Base-by-base conservation (phyloP, 192 early-diverging fungal genomes). In the Entophlyctis helioformis region DNA sequence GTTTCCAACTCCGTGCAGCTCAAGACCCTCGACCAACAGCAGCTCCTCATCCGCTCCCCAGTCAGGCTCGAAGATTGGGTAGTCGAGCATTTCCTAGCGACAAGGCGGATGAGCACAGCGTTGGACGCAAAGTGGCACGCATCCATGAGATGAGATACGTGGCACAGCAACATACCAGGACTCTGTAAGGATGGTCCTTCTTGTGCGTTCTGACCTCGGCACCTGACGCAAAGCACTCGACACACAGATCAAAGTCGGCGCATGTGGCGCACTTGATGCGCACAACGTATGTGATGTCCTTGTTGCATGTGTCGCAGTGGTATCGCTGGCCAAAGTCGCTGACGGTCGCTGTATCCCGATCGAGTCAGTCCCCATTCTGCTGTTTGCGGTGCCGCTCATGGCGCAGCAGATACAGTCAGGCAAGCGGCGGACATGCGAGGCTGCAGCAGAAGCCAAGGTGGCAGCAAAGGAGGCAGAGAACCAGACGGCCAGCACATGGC, bases 21-120 rank as follows among this genome's bases (percentile, higher is more conserved):
- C 84, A 36, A 89, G 70, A 5, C 82, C 87, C 46, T 96, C 89
- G 33, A 97, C 86, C 49, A 99, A 67, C 45, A 89, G 51, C 37
- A 97, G 67, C 67, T 99, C 96, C 51, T 99, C 96, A 40, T 97
- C 88, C 3, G 91, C 96, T 35, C 80, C 83, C 96, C 96, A 98
- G 44, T 89, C 79, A 16, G 71, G 66, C 15, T 85, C 80, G 54
- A 90, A 94, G 32, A 98, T 83, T 5, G 91, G 86, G 57, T 91
- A 96, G 44, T 76, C 79, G 39, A 83, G 80, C 31, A 74, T 77
- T 60, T 86, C 85, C 78, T 82, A 35, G 15, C n/a, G n/a, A 42
- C 10, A 21, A 69, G 21, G 38, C 21, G 12, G 35, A 18, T n/a
- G 7, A 13, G 6, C 25, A 37, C 7, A n/a, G n/a, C n/a, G 33